These are phyloP conservation scores for Fusarium dimerum DNA, from an alignment of 2,329 filamentous ascomycete genomes.

Conservation along the genomic window DNA sequence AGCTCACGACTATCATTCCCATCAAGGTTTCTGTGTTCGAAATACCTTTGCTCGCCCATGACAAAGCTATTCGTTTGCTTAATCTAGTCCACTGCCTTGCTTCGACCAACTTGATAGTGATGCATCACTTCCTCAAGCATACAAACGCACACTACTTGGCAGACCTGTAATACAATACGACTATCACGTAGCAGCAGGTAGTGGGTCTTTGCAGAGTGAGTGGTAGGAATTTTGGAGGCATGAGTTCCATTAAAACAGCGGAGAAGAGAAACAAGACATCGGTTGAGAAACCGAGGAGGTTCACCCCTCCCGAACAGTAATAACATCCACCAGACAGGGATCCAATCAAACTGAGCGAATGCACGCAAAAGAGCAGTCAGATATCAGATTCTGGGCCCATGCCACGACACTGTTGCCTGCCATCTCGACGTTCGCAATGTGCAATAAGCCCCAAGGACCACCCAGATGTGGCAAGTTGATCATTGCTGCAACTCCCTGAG, in stretches of 20 bases:
- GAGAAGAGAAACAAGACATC: slow-evolving; percentile 5
- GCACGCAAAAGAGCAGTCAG: slow-evolving; percentile 17
- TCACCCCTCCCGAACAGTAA: slow-evolving; percentile 3
- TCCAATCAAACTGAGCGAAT: slow-evolving; percentile 17
- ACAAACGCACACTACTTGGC: neutral
- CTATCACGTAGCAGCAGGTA: neutral
- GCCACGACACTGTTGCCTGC: slow-evolving; percentile 12
- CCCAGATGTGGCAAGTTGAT: slow-evolving; percentile 3
- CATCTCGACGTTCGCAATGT: slow-evolving; percentile 13
- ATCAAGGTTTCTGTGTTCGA: no score
- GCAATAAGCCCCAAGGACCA: neutral
- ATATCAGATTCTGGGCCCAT: slow-evolving; percentile 27
- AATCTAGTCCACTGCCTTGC: no score
- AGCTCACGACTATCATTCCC: no score
- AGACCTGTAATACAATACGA: neutral
- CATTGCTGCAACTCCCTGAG: slow-evolving; percentile 20
- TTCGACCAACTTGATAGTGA: no score
- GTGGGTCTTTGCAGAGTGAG: neutral
- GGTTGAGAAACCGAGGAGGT: slow-evolving; percentile 3
- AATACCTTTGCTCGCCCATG: no score
- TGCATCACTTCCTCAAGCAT: no score
- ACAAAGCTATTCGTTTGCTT: no score
- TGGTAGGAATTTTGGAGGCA: no score
- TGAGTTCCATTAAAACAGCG: neutral
- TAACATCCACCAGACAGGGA: slow-evolving; percentile 15